Percentiles rank a stretch among this genome's conserved stretches.
phyloP scores from a whole-genome alignment of 2,329 filamentous ascomycete species.

The Chaetomium olivaceum region DNA sequence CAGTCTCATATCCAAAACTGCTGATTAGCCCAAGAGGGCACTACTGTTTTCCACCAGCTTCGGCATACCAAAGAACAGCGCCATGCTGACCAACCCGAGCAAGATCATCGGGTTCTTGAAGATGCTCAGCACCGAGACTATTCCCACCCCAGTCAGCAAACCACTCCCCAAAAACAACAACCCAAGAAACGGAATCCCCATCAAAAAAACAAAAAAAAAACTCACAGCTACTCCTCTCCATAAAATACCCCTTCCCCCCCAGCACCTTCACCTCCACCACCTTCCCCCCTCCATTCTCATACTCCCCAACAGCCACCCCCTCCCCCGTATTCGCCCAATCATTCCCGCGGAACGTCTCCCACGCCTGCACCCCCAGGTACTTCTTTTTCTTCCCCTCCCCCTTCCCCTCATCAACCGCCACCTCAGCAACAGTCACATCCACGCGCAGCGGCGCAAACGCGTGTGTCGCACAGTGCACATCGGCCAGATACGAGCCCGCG shows the following conservation, averaged over 20 bases:
- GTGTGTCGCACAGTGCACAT: conserved; percentile 73
- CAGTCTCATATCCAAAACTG: not conserved
- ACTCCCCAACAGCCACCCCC: conserved; percentile 39
- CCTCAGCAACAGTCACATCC: conserved; percentile 56
- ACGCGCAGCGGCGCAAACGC: conserved; percentile 78
- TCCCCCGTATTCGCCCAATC: conserved; percentile 87
- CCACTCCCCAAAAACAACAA: not conserved
- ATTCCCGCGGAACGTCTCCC: conserved; percentile 86
- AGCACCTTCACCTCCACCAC: conserved; percentile 63
- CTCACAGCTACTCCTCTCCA: conserved; percentile 74
- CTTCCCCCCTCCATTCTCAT: conserved; percentile 43
- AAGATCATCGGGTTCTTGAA: conserved; percentile 97
- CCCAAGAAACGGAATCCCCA: not conserved
- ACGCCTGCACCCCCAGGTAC: conserved; percentile 56
- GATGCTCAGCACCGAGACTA: conserved; percentile 77
- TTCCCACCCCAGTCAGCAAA: conserved; percentile 1
- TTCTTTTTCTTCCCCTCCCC: conserved; percentile 29
- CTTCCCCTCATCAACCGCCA: conserved; percentile 28
- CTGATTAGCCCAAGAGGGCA: too few species aligned
- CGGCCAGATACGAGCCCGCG: conserved; percentile 75
- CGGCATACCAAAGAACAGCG: conserved; percentile 86
- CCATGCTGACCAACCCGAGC: conserved; percentile 80
- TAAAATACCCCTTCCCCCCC: conserved; percentile 71
- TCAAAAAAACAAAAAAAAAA: conserved; percentile 20
- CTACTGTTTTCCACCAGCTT: conserved; percentile 97